Evolutionary conservation across 495 filamentous ascomycete species (phyloP), one percentile per base, ranked within the genome.

Genomic region (Aspergillus hancockii): DNA sequence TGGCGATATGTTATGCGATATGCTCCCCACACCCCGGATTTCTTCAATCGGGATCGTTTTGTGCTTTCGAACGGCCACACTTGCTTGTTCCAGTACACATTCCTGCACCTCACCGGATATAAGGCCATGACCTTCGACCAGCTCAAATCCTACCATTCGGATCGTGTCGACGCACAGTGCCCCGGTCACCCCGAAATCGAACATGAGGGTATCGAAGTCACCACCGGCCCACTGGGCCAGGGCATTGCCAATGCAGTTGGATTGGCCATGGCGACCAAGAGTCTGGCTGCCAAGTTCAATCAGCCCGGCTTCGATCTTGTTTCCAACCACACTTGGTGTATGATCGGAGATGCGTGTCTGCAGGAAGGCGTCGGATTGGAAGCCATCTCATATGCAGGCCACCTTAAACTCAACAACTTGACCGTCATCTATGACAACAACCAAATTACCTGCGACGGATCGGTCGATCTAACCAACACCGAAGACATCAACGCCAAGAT

Each of bases 171-270:
- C 60, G 72, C 79, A 12, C 62, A 85, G 0, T 84, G 79, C 52
- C 85, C 81, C 34, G 85, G 81, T 1, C 84, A 88, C 58, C 85
- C 84, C 0, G 84, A 88, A 62, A 85, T 85, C 45, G 84, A 87
- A 57, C 74, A 81, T 43, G 76, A 80, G 14, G 85, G 83, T 8
- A 79, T 88, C 53, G 85, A 87, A 66, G 82, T 88, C 1, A 88
- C 85, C 1, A 87, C 84, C 0, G 83, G 84, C 1, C 84, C 84
- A 0, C 72, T 87, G 22, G 84, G 84, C 4, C 84, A 85, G 65
- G 84, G 84, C 38, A 68, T 86, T 28, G 78, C 83, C 3, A 87
- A 87, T 63, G 81, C 83, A 0, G 84, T 85, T 13, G 84, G 84
- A 28, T 54, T 86, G 38, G 83, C 84, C 3, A 83, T 85, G 72